phyloP scores from a whole-genome alignment of 164 flowering plant genomes.

The Cinnamomum chago region DNA sequence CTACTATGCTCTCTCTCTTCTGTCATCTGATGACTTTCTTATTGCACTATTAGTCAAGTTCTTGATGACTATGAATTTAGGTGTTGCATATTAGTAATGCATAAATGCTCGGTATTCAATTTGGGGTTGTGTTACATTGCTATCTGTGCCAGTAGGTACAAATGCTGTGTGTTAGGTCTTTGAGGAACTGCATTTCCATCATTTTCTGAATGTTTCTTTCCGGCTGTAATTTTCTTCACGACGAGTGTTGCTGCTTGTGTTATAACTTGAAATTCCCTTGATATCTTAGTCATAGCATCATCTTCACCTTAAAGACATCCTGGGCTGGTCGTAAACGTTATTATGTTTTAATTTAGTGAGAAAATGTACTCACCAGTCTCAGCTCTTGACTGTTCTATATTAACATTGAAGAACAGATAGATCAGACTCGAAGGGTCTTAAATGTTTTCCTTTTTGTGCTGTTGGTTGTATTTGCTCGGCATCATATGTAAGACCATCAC shows the following conservation, averaged over 20 bases:
- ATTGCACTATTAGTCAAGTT: background rate
- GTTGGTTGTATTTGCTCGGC: too few species aligned
- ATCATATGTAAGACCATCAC: too few species aligned
- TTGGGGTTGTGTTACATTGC: background rate
- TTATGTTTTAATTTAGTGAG: too few species aligned
- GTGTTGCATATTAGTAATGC: conserved; percentile 3
- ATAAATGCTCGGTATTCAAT: conserved; percentile 2
- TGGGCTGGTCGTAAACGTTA: too few species aligned
- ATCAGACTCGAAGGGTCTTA: too few species aligned
- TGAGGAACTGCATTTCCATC: background rate
- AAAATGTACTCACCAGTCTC: too few species aligned
- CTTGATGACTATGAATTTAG: conserved; percentile 1
- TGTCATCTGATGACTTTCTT: conserved; percentile 45
- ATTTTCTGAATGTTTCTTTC: background rate
- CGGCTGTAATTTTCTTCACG: background rate
- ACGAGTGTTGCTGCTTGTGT: background rate
- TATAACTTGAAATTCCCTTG: background rate
- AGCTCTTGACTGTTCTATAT: too few species aligned
- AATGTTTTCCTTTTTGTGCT: too few species aligned
- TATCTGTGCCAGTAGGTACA: background rate
- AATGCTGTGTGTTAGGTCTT: background rate
- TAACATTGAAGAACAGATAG: too few species aligned
- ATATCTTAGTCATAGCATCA: too few species aligned
- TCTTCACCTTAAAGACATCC: too few species aligned
- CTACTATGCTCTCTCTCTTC: conserved; percentile 81